Evolutionary conservation across 306 rosid genomes (phyloP), one percentile per base, ranked within the genome.

Genomic region (Mimosa pudica): DNA sequence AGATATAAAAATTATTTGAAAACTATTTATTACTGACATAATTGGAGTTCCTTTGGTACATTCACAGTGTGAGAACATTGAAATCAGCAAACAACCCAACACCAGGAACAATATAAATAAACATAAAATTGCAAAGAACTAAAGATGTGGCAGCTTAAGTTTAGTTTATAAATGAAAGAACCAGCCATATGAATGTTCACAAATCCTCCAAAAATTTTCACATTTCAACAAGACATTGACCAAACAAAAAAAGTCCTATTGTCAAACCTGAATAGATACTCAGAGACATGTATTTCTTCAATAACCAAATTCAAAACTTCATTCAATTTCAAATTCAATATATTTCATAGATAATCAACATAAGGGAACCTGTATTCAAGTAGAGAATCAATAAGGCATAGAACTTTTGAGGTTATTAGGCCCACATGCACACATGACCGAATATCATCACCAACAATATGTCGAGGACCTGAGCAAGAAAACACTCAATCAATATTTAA

Each of bases 361-460:
- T 45, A 48, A 78, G 20, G 81, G 36, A 68, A 94, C 98, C 97
- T 92, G 92, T 92, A 92, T 73, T 92, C 89, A 48, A 89, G 89
- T 69, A 94, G 93, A 75, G 86, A 78, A 57, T 89, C 88, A 70
- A 89, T 49, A 74, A 94, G 97, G 80, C 93, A 89, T 36, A 55
- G 71, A 81, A 92, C 97, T 89, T 89, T 94, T 11, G 88, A 55
- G 61, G 95, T 87, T 17, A 92, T 30, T 49, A 88, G 78, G 41
- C 95, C 97, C 70, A 3, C 70, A 1, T 84, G 85, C 84, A 77
- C 57, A 77, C 82, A 79, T 3, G 68, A 74, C 42, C 73, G 35
- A 44, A 81, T n/a, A 71, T 89, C 82, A 77, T 74, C 86, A 60
- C 85, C 85, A 77, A 92, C 77, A 51, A 81, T 82, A 88, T 90